Evolutionary conservation across 2,329 filamentous ascomycete genomes (phyloP), one percentile per base, ranked within the genome.

Genomic region (Aspergillus terreus): DNA sequence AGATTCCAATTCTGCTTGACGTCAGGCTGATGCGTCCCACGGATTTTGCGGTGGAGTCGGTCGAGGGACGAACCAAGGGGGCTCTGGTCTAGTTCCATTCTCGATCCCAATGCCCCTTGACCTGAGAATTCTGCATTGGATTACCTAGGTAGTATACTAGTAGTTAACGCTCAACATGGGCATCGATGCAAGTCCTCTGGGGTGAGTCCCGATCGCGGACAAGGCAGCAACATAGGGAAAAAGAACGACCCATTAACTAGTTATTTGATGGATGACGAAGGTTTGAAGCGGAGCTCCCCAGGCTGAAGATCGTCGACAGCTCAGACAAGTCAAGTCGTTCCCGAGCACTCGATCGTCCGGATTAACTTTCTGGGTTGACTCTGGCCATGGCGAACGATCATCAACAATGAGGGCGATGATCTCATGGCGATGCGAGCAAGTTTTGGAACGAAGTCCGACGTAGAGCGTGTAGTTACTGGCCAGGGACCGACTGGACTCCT

Each of bases 21-120:
- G 54, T 57, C 54, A 57, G 36, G 35, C 46, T 57, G 54, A 57
- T 57, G 52, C 44, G 42, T 21, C 15, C 36, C 46, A 23, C 11
- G 38, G 17, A 35, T 11, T 15, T 21, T 21, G 27, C 11, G 32
- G 44, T 47, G 49, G 49, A 47, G 19, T 19, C 44, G 19, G 30
- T 38, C 25, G 17, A 42, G 40, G 25, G 40, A 30, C 27, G 27
- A 44, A 35, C 30, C 35, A 25, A 27, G 35, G 23, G 33, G 35
- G 33, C 9, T 17, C 19, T 33, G 33, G 11, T 17, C 19, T 33
- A 10, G 27, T 46, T 32, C 14, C 30, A 11, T 11, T 23, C n/a
- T 30, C 27, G 27, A 30, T 30, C 43, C 10, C 15, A 11, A 27
- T 23, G 32, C 44, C 27, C 15, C 25, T 35, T 21, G 15, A 33